phyloP scores from a whole-genome alignment of 352 stramenopile genomes.

The Globisporangium megalacanthum region DNA sequence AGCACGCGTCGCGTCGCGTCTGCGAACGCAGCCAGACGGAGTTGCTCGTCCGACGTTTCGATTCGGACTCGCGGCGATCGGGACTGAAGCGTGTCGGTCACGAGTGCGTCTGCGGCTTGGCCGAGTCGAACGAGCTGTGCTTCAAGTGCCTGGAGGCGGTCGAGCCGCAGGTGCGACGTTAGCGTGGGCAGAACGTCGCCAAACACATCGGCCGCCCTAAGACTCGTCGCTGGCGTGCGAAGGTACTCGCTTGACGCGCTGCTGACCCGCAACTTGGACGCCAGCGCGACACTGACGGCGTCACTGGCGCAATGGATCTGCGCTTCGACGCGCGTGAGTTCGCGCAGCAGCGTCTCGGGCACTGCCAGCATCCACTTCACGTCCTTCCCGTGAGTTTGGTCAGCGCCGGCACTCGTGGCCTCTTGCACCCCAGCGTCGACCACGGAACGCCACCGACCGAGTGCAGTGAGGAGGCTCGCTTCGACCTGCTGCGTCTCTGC shows the following conservation, averaged over 20 bases:
- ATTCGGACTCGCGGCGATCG: neutral
- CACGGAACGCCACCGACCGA: conserved; percentile 35
- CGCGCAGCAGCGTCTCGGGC: conserved; percentile 25
- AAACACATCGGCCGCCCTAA: conserved; percentile 14
- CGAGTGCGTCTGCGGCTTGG: conserved; percentile 1
- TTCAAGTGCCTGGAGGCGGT: conserved; percentile 10
- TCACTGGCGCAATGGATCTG: conserved; percentile 22
- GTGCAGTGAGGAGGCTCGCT: conserved; percentile 25
- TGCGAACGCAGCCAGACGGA: conserved; percentile 10
- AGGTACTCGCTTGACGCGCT: conserved; percentile 19
- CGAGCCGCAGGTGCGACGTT: conserved; percentile 6
- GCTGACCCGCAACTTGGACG: conserved; percentile 31
- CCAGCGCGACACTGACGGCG: conserved; percentile 15
- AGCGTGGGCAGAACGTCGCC: conserved; percentile 5
- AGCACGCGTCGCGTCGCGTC: conserved; percentile 19
- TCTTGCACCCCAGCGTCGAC: conserved; percentile 38
- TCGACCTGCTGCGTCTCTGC: conserved; percentile 26
- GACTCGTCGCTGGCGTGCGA: conserved; percentile 9
- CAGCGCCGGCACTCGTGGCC: conserved; percentile 33
- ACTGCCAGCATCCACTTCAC: conserved; percentile 42
- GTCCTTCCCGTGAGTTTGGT: conserved; percentile 16
- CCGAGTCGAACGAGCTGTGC: conserved; percentile 2
- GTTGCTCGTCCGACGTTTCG: neutral
- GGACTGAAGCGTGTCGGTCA: neutral
- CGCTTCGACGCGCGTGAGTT: conserved; percentile 26